Base-by-base conservation (phyloP, 768 basidiomycete species). In the Kwoniella heveanensis region DNA sequence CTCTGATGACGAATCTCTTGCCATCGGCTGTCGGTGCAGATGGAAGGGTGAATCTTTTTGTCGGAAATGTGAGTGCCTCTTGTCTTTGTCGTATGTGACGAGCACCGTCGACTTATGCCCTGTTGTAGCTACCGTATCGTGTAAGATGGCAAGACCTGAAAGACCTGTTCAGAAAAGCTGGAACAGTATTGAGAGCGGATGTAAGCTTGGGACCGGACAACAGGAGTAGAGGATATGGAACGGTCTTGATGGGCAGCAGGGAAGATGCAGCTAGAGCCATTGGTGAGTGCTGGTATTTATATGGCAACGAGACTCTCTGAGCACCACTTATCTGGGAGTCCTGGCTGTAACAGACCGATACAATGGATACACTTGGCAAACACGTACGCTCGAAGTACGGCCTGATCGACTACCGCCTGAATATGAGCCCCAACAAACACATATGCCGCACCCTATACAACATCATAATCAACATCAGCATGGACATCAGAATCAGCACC, bases 101-200 rank as follows among this genome's bases (percentile, higher is more conserved):
- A 52, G 7, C 17, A 12, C 1, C 15, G 7, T 39, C 5, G 17
- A 19, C 6, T 21, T 56, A 71, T 73, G 49, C 67, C 44, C 15
- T 12, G 39, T 13, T 19, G 9, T 63, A 94, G 92, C 86, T 99
- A 25, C 96, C 96, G 0, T 98, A 95, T 81, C 85, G 95, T 65
- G 94, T 97, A 39, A 87, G 96, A 59, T 99, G 96, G 96, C 96
- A 99, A 82, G 96, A 99, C 82, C 86, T 99, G 66, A 98, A 99
- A 73, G 95, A 99, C 79, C 86, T 99, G 56, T 97, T 99, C 80
- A 87, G 95, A 37, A 90, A 91, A 68, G 91, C 95, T 6, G 96
- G 96, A 46, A 96, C 90, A 27, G 88, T 94, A 67, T 82, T 91
- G 37, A 84, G 90, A 53, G 88, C 92, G 44, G 86, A 88, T 76